A percentile compares a stretch with the other conserved stretches of the same genome.
phyloP scores from a whole-genome alignment of 257 asterid species.

The Avicennia marina region DNA sequence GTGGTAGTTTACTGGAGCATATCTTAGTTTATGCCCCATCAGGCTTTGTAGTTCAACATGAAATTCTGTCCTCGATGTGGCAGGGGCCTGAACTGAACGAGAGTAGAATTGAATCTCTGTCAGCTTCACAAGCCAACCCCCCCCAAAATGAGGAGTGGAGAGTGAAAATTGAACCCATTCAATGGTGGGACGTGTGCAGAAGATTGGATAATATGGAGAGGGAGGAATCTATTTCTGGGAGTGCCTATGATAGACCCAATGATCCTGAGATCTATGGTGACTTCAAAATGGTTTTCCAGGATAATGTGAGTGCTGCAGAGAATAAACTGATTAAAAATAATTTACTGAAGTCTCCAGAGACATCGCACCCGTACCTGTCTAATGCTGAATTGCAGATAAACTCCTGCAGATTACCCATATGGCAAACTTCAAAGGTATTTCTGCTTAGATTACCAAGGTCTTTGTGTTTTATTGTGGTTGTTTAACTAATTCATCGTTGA shows the following conservation, averaged over 20 bases:
- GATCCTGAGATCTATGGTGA: slow-evolving; percentile 33
- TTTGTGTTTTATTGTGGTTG: not conserved
- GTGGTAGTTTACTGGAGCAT: slow-evolving; percentile 42
- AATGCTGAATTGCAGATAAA: slow-evolving; percentile 66
- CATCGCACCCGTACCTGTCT: slow-evolving; percentile 47
- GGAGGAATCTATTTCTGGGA: slow-evolving; percentile 47
- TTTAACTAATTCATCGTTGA: slow-evolving; percentile 15
- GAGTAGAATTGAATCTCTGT: slow-evolving; percentile 28
- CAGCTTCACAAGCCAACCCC: slow-evolving; percentile 33
- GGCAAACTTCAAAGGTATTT: slow-evolving; percentile 62
- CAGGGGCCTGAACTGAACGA: slow-evolving; percentile 37
- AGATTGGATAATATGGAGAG: slow-evolving; percentile 61
- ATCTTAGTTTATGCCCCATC: slow-evolving; percentile 63
- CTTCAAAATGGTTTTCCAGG: slow-evolving; percentile 28
- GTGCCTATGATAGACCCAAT: slow-evolving; percentile 33
- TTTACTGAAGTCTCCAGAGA: slow-evolving; percentile 32
- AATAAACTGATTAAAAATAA: slow-evolving; percentile 30
- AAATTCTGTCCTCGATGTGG: slow-evolving; percentile 39
- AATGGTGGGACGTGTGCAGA: slow-evolving; percentile 89
- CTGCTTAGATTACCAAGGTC: not conserved
- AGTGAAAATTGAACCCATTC: slow-evolving; percentile 59
- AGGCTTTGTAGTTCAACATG: slow-evolving; percentile 67
- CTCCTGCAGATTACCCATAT: slow-evolving; percentile 47
- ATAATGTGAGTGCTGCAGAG: slow-evolving; percentile 19
- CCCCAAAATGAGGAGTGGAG: slow-evolving; percentile 51